These are phyloP conservation scores for Talaromyces stipitatus DNA, from an alignment of 495 filamentous ascomycete genomes.

Conservation along the genomic window DNA sequence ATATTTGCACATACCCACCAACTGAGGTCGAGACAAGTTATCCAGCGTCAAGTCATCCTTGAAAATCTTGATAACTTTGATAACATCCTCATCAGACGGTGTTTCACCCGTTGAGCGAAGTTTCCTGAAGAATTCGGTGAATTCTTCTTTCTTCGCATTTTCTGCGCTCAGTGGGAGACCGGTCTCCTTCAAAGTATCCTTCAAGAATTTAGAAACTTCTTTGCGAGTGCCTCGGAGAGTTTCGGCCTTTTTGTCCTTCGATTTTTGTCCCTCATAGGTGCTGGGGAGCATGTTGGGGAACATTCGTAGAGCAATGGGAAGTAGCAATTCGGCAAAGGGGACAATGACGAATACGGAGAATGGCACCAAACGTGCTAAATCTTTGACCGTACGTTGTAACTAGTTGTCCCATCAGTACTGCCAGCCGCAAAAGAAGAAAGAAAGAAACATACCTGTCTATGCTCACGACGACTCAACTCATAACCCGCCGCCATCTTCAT, in stretches of 20 bases:
- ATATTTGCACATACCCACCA: constrained; percentile 97
- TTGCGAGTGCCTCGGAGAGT: constrained; percentile 79
- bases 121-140: constrained; percentile 97
- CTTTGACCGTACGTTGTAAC: constrained; percentile 86
- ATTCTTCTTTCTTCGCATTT: constrained; percentile 88
- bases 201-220: constrained; percentile 88
- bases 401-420: constrained; percentile 16
- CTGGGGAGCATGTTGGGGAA: constrained; percentile 97
- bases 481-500: constrained; percentile 98
- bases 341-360: constrained; percentile 97
- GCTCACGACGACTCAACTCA: constrained; percentile 88
- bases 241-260: constrained; percentile 79
- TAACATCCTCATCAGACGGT: constrained; percentile 82
- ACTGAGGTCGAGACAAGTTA: constrained; percentile 90
- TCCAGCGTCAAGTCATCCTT: constrained; percentile 97
- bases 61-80: constrained; percentile 99
- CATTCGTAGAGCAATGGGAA: constrained; percentile 84
- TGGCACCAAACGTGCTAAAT: constrained; percentile 86
- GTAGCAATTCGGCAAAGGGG: constrained; percentile 90
- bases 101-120: constrained; percentile 84
- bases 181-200: constrained; percentile 84
- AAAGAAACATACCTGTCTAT: constrained; percentile 58
- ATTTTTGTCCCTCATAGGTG: constrained; percentile 89
- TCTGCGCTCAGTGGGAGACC: constrained; percentile 80
- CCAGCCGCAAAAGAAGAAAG: background rate